Evolutionary conservation across 345 rosid genomes (phyloP), one percentile per base, ranked within the genome.

Genomic region (Conringia planisiliqua): DNA sequence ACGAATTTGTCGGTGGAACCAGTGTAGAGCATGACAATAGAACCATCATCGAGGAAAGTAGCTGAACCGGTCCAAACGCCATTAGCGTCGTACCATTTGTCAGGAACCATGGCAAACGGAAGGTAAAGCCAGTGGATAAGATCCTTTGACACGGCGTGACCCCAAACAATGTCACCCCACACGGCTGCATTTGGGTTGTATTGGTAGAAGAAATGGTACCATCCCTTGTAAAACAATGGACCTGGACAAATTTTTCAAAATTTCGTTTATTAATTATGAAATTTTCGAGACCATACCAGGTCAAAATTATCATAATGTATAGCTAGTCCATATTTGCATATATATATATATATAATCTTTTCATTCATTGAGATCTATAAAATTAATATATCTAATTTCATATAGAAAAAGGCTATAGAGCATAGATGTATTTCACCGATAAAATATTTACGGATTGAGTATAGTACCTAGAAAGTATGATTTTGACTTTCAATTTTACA

Each of bases 11-110:
- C 78, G 5, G 97, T 87, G 40, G 90, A 87, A 14, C 98, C 98
- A 3, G 98, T 94, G 77, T 94, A 94, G 1, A 94, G 82, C 92
- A 94, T 87, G 42, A 91, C 77, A 43, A 94, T 73, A 39, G 85
- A 80, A 4, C 98, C 98, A 22, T 90, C 85, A 2, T 91, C 91
- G 5, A 93, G 90, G 75, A 93, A 66, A 3, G 98, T 93, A 33
- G 98, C 96, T 0, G 98, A 93, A 60, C 98, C 98, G 8, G 93
- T 87, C 96, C 96, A 93, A 56, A 93, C 98, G 0, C 98, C 98
- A 2, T 85, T 84, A 6, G 68, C 39, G 8, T 93, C 98, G 39
- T 90, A 93, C 94, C 97, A 89, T 11, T 88, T 81, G 74, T 93
- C 96, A 20, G 92, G 84, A 46, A 88, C 85, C 98, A 93, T 87